Percentiles rank a stretch among this genome's conserved stretches.
Conservation (phyloP, 352 stramenopile genomes). For the Phytophthora pinifolia region DNA sequence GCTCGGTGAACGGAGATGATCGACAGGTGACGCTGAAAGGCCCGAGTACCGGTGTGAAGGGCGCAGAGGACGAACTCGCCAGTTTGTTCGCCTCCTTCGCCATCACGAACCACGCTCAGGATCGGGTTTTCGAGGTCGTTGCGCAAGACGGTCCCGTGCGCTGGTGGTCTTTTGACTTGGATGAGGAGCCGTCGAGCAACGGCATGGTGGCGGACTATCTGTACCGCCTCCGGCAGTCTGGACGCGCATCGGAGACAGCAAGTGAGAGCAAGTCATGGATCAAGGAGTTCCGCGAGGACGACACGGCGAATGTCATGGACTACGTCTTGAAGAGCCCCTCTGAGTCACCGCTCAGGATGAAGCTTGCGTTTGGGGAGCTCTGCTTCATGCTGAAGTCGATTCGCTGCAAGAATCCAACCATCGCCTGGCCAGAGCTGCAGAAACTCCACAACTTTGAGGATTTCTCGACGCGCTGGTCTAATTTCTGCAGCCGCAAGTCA, state of each 20-base stretch:
- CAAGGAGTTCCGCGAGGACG: conserved; percentile 29
- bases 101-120: conserved; percentile 1
- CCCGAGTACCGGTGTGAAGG: conserved; percentile 3
- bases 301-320: conserved; percentile 22
- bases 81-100: conserved; percentile 27
- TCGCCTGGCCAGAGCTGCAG: conserved; percentile 37
- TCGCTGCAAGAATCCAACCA: conserved; percentile 19
- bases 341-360: conserved; percentile 13
- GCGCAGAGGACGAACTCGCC: conserved; percentile 27
- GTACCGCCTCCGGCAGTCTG: conserved; percentile 30
- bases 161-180: conserved; percentile 35
- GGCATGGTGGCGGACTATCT: conserved; percentile 19
- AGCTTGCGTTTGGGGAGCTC: conserved; percentile 33
- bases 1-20: conserved; percentile 22
- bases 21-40: conserved; percentile 37
- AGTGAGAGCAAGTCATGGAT: conserved; percentile 26
- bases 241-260: conserved; percentile 15
- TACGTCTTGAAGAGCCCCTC: conserved; percentile 24
- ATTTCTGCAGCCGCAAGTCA: conserved; percentile 26
- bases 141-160: conserved; percentile 20
- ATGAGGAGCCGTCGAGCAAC: conserved; percentile 12
- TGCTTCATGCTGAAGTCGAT: conserved; percentile 34
- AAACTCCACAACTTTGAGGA: conserved; percentile 24
- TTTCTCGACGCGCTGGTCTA: conserved; percentile 40
- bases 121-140: conserved; percentile 30